Base-by-base conservation (phyloP, 164 flowering plant species). In the Macadamia integrifolia region DNA sequence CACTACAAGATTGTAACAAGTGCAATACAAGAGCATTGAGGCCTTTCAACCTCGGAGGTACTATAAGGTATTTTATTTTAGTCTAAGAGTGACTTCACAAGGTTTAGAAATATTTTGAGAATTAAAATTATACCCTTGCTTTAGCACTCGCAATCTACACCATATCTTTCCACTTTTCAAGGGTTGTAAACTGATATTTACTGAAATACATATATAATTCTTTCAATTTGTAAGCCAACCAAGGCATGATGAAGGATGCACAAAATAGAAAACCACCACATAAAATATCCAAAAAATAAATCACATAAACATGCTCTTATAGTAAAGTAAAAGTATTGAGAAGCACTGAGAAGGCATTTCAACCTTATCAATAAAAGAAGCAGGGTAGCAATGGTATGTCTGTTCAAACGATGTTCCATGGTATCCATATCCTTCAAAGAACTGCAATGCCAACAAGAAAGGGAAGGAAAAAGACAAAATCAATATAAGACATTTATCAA, bases 331-430 rank as follows among this genome's bases (percentile, higher is more conserved):
- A 46, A n/a, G 61, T 15, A 58, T 31, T 42, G 44, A 30, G 70
- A 29, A 3, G 11, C 49, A 43, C 58, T 13, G 32, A 57, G 17
- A 65, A 12, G 67, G 23, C 30, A 71, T 50, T 23, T 43, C 9
- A 75, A 93, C 98, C 98, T 93, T 93, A 69, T 93, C 97, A 61
- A 93, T 93, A 68, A 93, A 93, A 67, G 98, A 89, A 61, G 93
- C 95, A 44, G 98, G 95, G 70, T 91, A 93, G 71, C 98, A 93
- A 60, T 91, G 80, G 67, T 93, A 93, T 17, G 87, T 84, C 77
- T 90, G 96, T 80, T 90, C 93, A 69, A 90, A 88, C 64, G 96
- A 86, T 58, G 87, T 82, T 69, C 97, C 94, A 76, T 82, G 92
- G 66, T 85, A 93, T 44, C 87, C 89, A 82, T 83, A 91, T 67